Percentiles rank a stretch among this genome's conserved stretches.
Evolutionary conservation across 2,329 filamentous ascomycete species (phyloP).

Genomic region (Penicillium olsonii): DNA sequence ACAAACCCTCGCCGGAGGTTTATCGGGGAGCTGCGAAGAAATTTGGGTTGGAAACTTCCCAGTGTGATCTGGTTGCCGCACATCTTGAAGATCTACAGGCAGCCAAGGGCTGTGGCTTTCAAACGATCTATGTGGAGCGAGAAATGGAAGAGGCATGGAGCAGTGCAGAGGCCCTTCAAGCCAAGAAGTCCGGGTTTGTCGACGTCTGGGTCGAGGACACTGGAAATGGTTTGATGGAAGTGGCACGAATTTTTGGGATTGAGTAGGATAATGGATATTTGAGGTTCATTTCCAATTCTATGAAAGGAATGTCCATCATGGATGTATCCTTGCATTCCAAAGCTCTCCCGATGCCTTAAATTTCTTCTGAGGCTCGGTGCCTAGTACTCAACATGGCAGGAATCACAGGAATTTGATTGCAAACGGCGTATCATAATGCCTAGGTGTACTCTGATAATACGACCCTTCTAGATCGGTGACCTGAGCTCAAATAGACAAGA

Average conservation of each 20-base stretch:
- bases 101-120: slow-evolving; percentile 63
- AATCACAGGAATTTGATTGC: too few relatives aligned
- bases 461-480: too few relatives aligned
- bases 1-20: slow-evolving; percentile 68
- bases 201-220: slow-evolving; percentile 58
- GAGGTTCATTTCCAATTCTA: too few relatives aligned
- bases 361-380: too few relatives aligned
- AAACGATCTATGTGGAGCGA: slow-evolving; percentile 72
- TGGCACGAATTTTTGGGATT: slow-evolving; percentile 19
- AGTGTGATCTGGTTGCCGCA: slow-evolving; percentile 75
- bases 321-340: too few relatives aligned
- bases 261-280: too few relatives aligned
- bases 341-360: too few relatives aligned
- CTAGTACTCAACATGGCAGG: too few relatives aligned
- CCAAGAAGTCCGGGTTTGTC: slow-evolving; percentile 60
- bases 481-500: too few relatives aligned
- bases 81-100: slow-evolving; percentile 68
- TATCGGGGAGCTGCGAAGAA: slow-evolving; percentile 66
- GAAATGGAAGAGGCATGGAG: slow-evolving; percentile 64
- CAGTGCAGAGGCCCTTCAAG: slow-evolving; percentile 51
- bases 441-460: too few relatives aligned
- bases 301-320: too few relatives aligned
- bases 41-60: slow-evolving; percentile 56
- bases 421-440: too few relatives aligned
- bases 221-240: slow-evolving; percentile 18